Base-by-base conservation (phyloP, 495 filamentous ascomycete species). In the Lasiosphaeria ovina region DNA sequence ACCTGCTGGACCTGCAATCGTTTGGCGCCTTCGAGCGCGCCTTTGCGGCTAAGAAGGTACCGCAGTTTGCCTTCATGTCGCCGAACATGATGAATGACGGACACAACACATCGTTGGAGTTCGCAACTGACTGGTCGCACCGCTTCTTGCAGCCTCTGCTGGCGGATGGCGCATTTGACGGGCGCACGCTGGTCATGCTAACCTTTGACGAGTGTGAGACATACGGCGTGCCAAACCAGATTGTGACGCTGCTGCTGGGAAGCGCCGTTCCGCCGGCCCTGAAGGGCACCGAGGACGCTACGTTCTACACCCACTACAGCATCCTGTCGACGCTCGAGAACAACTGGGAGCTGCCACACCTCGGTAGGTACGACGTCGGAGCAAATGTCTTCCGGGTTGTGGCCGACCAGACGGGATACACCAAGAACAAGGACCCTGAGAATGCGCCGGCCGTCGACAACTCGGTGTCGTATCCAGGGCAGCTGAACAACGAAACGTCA, bases 1-100 rank as follows among this genome's bases (percentile, higher is more conserved):
- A 86, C 6, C 74, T 87, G 7, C 72, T 79, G 31, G 80, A 83
- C 54, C 72, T 89, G 63, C 79, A 83, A 67, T 87, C 84, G 55
- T 86, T 91, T 53, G 75, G 74, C 50, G 76, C 76, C 50, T 88
- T 88, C 67, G 70, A 82, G 6, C 67, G 75, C 7, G 85, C 84
- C 57, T 72, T 88, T 50, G 70, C 70, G 32, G 75, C 81, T 34
- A 75, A 83, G 54, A 69, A 68, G n/a, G 77, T 90, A n/a, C 85
- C 85, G 16, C 86, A 89, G 72, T 87, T 83, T 71, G 76, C 81
- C 45, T 87, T 88, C 69, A 80, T 89, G 64, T 85, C 85, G 8
- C 88, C 87, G 8, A 85, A 89, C 76, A 89, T 89, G 86, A 79
- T 84, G 61, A 85, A 88, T 61, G 86, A 89, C 65, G 88, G 83